Conservation (phyloP, 495 filamentous ascomycete genomes). For the Xylaria longipes region DNA sequence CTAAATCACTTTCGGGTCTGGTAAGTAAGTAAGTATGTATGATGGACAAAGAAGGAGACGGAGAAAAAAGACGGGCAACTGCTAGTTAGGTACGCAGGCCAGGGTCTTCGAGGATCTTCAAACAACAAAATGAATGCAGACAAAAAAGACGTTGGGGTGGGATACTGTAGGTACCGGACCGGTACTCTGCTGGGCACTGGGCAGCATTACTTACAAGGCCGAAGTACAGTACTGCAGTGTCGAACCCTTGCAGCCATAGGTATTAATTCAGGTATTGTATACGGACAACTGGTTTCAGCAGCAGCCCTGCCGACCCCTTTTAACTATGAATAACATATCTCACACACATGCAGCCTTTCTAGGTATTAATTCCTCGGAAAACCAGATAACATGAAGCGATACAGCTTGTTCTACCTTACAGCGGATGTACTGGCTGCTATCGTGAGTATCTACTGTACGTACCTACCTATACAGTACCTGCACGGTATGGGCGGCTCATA, state of each 20-base stretch:
- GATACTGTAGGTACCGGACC: conserved; percentile 6
- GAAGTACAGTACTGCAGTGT: too few species aligned
- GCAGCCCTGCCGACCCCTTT: background rate
- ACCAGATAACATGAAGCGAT: background rate
- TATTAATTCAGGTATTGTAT: background rate
- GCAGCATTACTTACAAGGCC: too few species aligned
- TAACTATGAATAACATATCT: background rate
- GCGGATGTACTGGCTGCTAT: background rate
- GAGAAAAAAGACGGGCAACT: background rate
- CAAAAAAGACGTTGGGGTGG: background rate
- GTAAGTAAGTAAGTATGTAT: background rate
- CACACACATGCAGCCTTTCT: background rate
- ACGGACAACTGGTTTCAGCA: background rate
- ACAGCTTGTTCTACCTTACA: background rate
- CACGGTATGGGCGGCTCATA: too few species aligned
- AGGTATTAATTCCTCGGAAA: background rate
- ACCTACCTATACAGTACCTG: background rate
- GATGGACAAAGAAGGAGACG: conserved; percentile 19
- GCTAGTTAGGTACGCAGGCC: background rate
- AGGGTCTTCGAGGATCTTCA: background rate
- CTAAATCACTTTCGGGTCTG: background rate
- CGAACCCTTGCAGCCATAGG: too few species aligned
- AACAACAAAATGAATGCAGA: background rate
- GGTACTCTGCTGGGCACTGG: too few species aligned
- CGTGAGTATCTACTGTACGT: background rate